These are phyloP conservation scores for Acanthamoeba healyi DNA, from an alignment of 208 protist species.

Conservation along the genomic window DNA sequence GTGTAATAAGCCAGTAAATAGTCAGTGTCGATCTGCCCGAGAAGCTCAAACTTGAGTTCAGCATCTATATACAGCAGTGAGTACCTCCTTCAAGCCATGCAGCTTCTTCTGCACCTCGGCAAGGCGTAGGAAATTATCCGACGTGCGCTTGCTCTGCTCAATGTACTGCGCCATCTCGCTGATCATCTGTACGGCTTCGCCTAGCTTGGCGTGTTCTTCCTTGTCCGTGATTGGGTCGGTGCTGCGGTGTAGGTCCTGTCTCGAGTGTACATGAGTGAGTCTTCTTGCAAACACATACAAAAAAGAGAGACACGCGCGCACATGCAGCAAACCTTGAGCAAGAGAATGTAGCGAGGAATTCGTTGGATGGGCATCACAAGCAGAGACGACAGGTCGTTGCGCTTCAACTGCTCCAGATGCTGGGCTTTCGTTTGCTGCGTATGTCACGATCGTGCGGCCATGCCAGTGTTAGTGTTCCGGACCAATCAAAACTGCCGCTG, in stretches of 20 bases:
- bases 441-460: too few species aligned
- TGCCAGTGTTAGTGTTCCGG: not conserved
- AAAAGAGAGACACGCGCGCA: too few species aligned
- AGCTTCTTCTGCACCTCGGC: constrained; percentile 59
- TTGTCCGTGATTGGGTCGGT: constrained; percentile 4
- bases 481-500: not conserved
- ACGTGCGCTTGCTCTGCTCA: constrained; percentile 62
- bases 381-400: constrained; percentile 56
- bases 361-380: constrained; percentile 71
- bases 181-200: constrained; percentile 34
- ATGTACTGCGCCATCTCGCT: constrained; percentile 72
- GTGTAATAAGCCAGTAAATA: too few species aligned
- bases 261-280: not conserved
- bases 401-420: constrained; percentile 39
- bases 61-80: not conserved
- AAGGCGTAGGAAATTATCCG: constrained; percentile 60
- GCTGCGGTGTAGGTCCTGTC: constrained; percentile 48
- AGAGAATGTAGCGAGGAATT: constrained; percentile 68
- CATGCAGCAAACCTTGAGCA: constrained; percentile 71
- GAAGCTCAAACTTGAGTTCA: too few species aligned
- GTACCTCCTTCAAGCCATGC: constrained; percentile 38
- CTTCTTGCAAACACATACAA: not conserved
- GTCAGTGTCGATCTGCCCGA: too few species aligned
- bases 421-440: constrained; percentile 68
- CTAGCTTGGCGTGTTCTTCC: constrained; percentile 29